Evolutionary conservation across 441 rosid species (phyloP).

Genomic region (Syzygium syzygioides): DNA sequence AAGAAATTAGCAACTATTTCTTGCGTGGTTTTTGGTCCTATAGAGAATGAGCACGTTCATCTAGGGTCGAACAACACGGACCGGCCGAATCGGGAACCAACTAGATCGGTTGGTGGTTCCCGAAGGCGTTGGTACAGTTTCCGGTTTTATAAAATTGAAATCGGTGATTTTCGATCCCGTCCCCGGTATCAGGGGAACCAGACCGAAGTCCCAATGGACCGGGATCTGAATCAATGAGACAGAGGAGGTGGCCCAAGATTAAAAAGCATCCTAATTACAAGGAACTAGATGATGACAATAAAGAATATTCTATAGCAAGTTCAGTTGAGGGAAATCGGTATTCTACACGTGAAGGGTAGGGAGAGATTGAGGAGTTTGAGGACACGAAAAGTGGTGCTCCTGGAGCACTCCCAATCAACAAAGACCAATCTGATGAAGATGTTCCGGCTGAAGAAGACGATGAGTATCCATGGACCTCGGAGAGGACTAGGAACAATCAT

Average conservation of each 20-base stretch:
- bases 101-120: too few species aligned
- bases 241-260: slow-evolving; percentile 92
- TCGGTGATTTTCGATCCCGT: too few species aligned
- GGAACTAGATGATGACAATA: slow-evolving; percentile 92
- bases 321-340: slow-evolving; percentile 82
- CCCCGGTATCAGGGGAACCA: too few species aligned
- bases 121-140: too few species aligned
- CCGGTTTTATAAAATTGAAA: too few species aligned
- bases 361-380: slow-evolving; percentile 73
- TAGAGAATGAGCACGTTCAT: not conserved
- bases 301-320: slow-evolving; percentile 86
- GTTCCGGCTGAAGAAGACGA: slow-evolving; percentile 43
- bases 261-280: slow-evolving; percentile 87
- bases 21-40: not conserved
- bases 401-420: slow-evolving; percentile 44
- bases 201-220: slow-evolving; percentile 26
- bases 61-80: too few species aligned
- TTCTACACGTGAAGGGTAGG: slow-evolving; percentile 88
- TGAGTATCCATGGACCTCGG: slow-evolving; percentile 54
- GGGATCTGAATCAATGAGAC: slow-evolving; percentile 46
- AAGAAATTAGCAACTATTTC: not conserved
- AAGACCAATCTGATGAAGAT: slow-evolving; percentile 84
- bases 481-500: slow-evolving; percentile 39
- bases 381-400: slow-evolving; percentile 74
- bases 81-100: too few species aligned